Evolutionary conservation across 345 rosid genomes (phyloP).

Genomic region (Ceriops tagal): DNA sequence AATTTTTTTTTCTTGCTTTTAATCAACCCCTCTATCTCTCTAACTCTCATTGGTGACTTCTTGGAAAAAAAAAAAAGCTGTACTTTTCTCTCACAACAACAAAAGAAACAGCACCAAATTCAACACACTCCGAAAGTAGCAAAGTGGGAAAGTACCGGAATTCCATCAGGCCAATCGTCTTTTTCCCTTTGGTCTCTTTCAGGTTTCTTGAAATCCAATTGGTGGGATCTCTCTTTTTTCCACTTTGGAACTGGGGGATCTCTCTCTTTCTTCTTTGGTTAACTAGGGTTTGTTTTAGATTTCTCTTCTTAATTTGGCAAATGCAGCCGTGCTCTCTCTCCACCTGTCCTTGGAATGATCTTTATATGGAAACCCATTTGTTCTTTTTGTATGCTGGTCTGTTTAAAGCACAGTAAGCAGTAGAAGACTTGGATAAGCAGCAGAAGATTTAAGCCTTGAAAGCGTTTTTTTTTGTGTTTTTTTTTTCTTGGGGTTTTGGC

Average conservation of each 20-base stretch:
- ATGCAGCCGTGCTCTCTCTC: conserved; percentile 6
- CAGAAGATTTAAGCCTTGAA: neutral
- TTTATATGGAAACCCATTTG: neutral
- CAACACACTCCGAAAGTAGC: neutral
- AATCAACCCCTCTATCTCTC: no score
- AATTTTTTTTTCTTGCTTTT: no score
- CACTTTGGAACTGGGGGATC: neutral
- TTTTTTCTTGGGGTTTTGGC: neutral
- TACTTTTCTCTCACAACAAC: neutral
- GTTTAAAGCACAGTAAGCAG: neutral
- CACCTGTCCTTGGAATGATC: neutral
- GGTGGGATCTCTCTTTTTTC: neutral
- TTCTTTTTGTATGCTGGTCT: conserved; percentile 6
- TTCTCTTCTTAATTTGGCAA: conserved; percentile 20
- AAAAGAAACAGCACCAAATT: neutral
- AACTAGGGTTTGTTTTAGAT: conserved; percentile 20
- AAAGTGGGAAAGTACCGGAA: no score
- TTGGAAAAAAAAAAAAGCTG: neutral
- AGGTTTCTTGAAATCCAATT: neutral
- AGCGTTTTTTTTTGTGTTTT: neutral
- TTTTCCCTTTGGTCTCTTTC: neutral
- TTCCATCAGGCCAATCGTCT: neutral
- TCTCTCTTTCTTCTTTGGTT: neutral
- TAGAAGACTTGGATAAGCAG: neutral
- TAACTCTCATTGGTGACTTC: neutral